Evolutionary conservation across 805 yeast species (phyloP), one percentile per base, ranked within the genome.

Genomic region (baker's yeast (Saccharomyces cerevisiae)): DNA sequence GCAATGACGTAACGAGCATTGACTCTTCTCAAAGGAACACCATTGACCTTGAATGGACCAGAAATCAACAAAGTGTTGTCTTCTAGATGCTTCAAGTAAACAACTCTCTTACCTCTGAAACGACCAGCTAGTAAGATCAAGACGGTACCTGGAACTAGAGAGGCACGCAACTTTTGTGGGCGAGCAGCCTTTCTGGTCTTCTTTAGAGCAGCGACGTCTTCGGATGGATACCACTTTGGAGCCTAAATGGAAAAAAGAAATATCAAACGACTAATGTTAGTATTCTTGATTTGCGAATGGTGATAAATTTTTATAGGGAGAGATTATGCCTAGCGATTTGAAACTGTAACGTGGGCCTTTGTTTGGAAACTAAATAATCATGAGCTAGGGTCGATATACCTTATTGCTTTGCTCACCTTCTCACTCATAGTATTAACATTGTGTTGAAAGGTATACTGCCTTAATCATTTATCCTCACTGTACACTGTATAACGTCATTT

Each of bases 31-130:
- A 91, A 83, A 76, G 98, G 98, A 68, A 91, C 98, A 82, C 98
- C 98, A 81, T 91, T 91, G 72, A 91, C 87, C 84, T 92, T 91
- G 96, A 91, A 92, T 71, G 98, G 98, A 75, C 98, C 98, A 61
- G 96, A 80, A 60, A 91, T 96, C 73, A 91, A 86, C 71, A 91
- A 81, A 63, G 97, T 91, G 89, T 89, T 88, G 84, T 92, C 98
- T 80, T 89, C 96, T 73, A 92, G 83, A 77, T 85, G 79, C 87
- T 91, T 91, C 76, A 91, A 84, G 86, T 86, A 87, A 64, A 91
- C 97, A 70, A 92, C 98, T 81, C 98, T 90, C 88, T 91, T 92
- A 77, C 98, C 98, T 80, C 98, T 88, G 96, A 89, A 91, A 79
- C 96, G 89, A 76, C 98, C 98, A 72, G 98, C 97, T 74, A 91